Base-by-base conservation (phyloP, 805 yeast species). In the Candida manassasensis region DNA sequence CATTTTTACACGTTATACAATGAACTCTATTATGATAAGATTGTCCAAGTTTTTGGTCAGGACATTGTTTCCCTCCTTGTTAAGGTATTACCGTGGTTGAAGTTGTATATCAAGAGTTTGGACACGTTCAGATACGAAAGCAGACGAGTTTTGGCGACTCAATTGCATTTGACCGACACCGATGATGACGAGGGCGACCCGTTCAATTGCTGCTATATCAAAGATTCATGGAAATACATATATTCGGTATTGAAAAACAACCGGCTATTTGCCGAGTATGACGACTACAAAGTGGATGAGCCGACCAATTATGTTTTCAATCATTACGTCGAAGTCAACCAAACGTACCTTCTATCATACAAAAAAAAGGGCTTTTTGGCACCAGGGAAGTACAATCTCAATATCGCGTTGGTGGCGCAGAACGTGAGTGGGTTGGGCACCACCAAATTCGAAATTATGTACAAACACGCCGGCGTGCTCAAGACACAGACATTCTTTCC, bases 361-460 rank as follows among this genome's bases (percentile, higher is more conserved):
- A 45, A 57, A 10, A 74, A 73, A 40, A 50, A 57, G 1, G 48
- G 74, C 5, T 66, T 72, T 63, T 48, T 75, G 14, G 53, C 74
- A 1, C 71, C 74, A 0, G 81, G 77, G 3, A 48, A 50, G 10
- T 75, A 75, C 48, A 74, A 74, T 42, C 49, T 75, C 19, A 67
- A 74, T 29, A 65, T 74, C 34, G 81, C 77, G 0, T 48, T 75
- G 17, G 71, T 74, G 5, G 57, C 75, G n/a, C 71, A 73, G 34
- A 69, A 71, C 40, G 75, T 74, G 1, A 58, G 63, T 35, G 84
- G 84, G 0, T 52, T 79, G 18, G 82, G 81, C 2, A 76, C 81
- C 11, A 73, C 79, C 12, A 67, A 69, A 44, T 77, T 78, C 43
- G 73, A 67, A 43, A 59, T 77, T 6, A 47, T 50, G 13, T 61